Conservation (phyloP, 495 filamentous ascomycete genomes). For the Penicillium macrosclerotiorum region DNA sequence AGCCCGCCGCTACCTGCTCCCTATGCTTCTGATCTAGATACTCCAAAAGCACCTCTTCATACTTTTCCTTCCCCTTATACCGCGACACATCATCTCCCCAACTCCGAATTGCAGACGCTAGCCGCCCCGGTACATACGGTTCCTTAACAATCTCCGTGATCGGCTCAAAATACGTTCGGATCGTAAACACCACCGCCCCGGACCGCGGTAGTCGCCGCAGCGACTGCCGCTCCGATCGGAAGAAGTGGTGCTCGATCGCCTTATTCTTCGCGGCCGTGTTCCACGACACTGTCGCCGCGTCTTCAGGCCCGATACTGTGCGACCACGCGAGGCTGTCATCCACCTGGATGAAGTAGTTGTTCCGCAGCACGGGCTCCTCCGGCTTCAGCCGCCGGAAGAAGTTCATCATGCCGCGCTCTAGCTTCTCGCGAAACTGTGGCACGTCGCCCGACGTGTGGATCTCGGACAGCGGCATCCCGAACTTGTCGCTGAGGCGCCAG, state of each 20-base stretch:
- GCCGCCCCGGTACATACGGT: slow-evolving; percentile 65
- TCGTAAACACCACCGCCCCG: slow-evolving; percentile 79
- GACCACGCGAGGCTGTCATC: slow-evolving; percentile 73
- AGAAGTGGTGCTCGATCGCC: slow-evolving; percentile 72
- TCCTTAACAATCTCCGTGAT: slow-evolving; percentile 64
- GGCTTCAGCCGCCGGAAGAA: slow-evolving; percentile 68
- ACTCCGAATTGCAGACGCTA: slow-evolving; percentile 73
- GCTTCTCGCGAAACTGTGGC: slow-evolving; percentile 70
- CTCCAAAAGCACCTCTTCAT: slow-evolving; percentile 75
- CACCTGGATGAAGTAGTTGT: slow-evolving; percentile 79
- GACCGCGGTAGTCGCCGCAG: slow-evolving; percentile 68
- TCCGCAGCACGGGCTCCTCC: slow-evolving; percentile 62
- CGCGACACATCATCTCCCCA: slow-evolving; percentile 81
- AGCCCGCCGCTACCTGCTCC: slow-evolving; percentile 67
- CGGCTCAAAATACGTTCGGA: slow-evolving; percentile 75
- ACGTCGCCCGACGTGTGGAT: slow-evolving; percentile 85
- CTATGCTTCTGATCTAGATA: slow-evolving; percentile 78
- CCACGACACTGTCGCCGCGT: slow-evolving; percentile 65
- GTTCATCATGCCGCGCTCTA: slow-evolving; percentile 82
- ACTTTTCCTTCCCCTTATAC: slow-evolving; percentile 84
- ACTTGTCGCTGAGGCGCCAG: slow-evolving; percentile 83
- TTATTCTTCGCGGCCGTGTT: slow-evolving; percentile 73
- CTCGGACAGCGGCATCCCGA: slow-evolving; percentile 77
- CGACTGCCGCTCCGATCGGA: slow-evolving; percentile 77
- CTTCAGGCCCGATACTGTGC: slow-evolving; percentile 71